phyloP scores from a whole-genome alignment of 345 rosid genomes.

The Cardiospermum halicacabum region DNA sequence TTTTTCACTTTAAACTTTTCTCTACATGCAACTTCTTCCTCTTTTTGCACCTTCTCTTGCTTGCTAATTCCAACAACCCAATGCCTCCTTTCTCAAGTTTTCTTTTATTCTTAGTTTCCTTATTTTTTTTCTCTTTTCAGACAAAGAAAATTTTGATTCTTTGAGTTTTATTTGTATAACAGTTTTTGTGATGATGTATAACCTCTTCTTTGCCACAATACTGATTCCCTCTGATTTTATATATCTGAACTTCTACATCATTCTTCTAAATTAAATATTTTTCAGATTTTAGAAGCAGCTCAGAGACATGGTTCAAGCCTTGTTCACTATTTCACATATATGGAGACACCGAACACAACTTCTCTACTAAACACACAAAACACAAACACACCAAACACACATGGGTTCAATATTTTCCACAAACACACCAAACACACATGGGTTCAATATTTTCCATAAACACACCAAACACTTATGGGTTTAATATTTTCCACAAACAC shows the following conservation, averaged over 20 bases:
- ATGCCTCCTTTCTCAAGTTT: slow-evolving; percentile 96
- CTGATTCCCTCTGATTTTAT: slow-evolving; percentile 33
- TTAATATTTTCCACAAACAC: no score
- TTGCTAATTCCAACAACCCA: slow-evolving; percentile 61
- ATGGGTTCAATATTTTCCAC: no score
- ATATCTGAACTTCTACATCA: slow-evolving; percentile 30
- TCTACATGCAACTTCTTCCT: slow-evolving; percentile 29
- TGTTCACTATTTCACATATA: slow-evolving; percentile 27
- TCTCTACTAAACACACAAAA: no score
- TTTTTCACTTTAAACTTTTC: no score
- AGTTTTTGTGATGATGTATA: slow-evolving; percentile 32
- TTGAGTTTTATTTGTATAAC: slow-evolving; percentile 38
- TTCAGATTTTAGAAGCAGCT: slow-evolving; percentile 13
- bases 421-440: no score
- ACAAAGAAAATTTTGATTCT: slow-evolving; percentile 91
- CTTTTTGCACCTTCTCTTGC: slow-evolving; percentile 75
- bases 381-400: neutral
- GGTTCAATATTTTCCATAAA: no score
- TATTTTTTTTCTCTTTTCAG: slow-evolving; percentile 46
- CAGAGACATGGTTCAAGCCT: slow-evolving; percentile 39
- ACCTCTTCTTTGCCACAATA: slow-evolving; percentile 43
- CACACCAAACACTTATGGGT: no score
- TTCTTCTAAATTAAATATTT: slow-evolving; percentile 26
- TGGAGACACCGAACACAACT: no score
- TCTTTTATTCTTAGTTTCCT: slow-evolving; percentile 71